Evolutionary conservation across 768 basidiomycete species (phyloP).

Genomic region (Scleroderma citrinum): DNA sequence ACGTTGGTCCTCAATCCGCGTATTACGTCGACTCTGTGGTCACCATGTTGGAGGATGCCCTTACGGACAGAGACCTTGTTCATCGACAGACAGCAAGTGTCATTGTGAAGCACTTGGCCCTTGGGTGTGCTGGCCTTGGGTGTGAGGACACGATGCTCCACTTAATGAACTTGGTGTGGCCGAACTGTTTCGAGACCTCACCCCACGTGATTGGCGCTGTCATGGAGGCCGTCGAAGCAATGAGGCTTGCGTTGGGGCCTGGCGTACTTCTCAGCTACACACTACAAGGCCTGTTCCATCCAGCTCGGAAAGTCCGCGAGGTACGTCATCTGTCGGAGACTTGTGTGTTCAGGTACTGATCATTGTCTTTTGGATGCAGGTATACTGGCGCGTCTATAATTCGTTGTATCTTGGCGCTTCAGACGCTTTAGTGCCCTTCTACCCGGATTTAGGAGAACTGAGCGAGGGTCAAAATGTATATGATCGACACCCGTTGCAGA

Average conservation of each 20-base stretch:
- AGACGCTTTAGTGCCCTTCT: slow-evolving; percentile 93
- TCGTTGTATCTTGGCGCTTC: slow-evolving; percentile 85
- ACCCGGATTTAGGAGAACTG: slow-evolving; percentile 84
- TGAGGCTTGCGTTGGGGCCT: slow-evolving; percentile 93
- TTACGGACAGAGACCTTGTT: slow-evolving; percentile 96
- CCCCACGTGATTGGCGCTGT: slow-evolving; percentile 98
- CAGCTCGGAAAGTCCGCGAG: slow-evolving; percentile 94
- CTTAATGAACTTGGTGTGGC: slow-evolving; percentile 97
- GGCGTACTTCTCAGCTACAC: slow-evolving; percentile 90
- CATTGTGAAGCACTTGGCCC: slow-evolving; percentile 95
- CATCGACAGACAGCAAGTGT: slow-evolving; percentile 97
- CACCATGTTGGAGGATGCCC: slow-evolving; percentile 95
- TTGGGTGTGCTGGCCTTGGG: slow-evolving; percentile 94
- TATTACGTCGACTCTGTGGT: slow-evolving; percentile 98
- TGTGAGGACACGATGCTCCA: slow-evolving; percentile 98
- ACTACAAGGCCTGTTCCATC: slow-evolving; percentile 94
- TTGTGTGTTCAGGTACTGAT: neutral
- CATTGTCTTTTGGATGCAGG: slow-evolving; percentile 28
- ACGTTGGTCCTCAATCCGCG: slow-evolving; percentile 93
- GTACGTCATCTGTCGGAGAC: slow-evolving; percentile 36
- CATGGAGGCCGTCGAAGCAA: slow-evolving; percentile 97
- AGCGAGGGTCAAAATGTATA: slow-evolving; percentile 89
- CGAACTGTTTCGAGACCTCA: slow-evolving; percentile 97
- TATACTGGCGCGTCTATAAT: slow-evolving; percentile 96
- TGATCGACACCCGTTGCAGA: slow-evolving; percentile 78